Conservation (phyloP, 345 rosid species). For the Excoecaria cochinchinensis region DNA sequence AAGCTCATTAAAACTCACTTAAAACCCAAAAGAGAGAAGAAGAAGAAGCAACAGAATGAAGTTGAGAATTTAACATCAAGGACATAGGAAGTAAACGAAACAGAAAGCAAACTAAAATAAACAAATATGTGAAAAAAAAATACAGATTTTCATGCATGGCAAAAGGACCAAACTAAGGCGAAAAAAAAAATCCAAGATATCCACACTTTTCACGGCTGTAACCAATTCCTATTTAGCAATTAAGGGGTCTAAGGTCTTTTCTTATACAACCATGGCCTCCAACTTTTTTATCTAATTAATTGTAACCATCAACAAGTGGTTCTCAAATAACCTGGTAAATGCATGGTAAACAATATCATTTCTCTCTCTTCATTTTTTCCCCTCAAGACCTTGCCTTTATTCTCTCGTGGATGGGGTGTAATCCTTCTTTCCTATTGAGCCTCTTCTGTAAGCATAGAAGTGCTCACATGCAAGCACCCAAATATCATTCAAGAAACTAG, state of each 20-base stretch:
- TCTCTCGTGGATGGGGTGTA: too few relatives aligned
- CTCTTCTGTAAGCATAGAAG: too few relatives aligned
- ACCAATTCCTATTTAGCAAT: not conserved
- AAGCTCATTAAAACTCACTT: constrained; percentile 32
- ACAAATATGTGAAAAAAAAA: not conserved
- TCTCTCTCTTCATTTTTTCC: too few relatives aligned
- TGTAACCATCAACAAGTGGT: not conserved
- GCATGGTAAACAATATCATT: too few relatives aligned
- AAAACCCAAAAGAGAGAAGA: constrained; percentile 13
- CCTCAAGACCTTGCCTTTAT: too few relatives aligned
- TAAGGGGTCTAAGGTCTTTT: not conserved
- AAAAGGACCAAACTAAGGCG: not conserved
- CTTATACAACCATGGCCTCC: not conserved
- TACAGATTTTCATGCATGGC: not conserved
- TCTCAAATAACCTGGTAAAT: not conserved
- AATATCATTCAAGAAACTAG: not conserved
- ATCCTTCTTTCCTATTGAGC: too few relatives aligned
- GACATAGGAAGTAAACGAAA: constrained; percentile 10
- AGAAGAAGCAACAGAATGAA: constrained; percentile 3
- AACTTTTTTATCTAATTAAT: not conserved
- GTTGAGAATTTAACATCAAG: not conserved
- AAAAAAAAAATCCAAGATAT: not conserved
- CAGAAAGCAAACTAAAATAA: constrained; percentile 3
- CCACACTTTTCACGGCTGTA: not conserved
- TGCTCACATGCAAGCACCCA: not conserved